phyloP scores from a whole-genome alignment of 345 rosid species.

The Aquilaria yunnanensis region DNA sequence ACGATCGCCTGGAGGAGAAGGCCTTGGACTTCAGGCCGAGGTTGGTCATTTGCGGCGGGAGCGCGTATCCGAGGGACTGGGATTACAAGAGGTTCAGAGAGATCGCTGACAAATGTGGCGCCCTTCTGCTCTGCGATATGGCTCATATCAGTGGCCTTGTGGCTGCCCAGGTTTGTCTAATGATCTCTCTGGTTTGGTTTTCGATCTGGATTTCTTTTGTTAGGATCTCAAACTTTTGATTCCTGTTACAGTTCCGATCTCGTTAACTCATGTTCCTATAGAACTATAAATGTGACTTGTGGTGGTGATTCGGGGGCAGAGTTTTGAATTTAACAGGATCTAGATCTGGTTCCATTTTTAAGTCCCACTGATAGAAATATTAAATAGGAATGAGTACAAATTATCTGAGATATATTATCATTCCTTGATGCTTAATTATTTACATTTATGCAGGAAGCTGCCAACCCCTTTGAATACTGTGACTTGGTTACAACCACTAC shows the following conservation, averaged over 20 bases:
- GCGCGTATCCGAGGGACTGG: constrained; percentile 99
- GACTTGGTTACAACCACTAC: constrained; percentile 99
- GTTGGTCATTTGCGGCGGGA: constrained; percentile 96
- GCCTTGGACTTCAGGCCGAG: constrained; percentile 95
- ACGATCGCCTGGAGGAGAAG: constrained; percentile 96
- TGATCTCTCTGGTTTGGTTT: constrained; percentile 5
- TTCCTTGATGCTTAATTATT: no score
- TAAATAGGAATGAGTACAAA: no score
- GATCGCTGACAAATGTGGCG: constrained; percentile 89
- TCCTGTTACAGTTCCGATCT: no score
- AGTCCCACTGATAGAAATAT: no score
- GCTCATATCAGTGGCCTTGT: constrained; percentile 99
- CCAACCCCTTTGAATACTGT: constrained; percentile 89
- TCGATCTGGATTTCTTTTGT: constrained; percentile 4
- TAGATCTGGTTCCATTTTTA: no score
- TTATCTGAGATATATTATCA: no score
- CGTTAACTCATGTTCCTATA: no score
- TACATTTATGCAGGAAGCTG: constrained; percentile 63
- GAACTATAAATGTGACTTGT: no score
- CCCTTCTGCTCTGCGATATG: constrained; percentile 97
- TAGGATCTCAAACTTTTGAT: no score
- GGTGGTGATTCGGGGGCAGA: no score
- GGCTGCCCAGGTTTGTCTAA: constrained; percentile 82
- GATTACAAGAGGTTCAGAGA: constrained; percentile 73
- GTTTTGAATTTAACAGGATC: no score